Percentiles rank a stretch among this genome's conserved stretches.
phyloP scores from a whole-genome alignment of 2,329 filamentous ascomycete species.

The Diaporthe amygdali region DNA sequence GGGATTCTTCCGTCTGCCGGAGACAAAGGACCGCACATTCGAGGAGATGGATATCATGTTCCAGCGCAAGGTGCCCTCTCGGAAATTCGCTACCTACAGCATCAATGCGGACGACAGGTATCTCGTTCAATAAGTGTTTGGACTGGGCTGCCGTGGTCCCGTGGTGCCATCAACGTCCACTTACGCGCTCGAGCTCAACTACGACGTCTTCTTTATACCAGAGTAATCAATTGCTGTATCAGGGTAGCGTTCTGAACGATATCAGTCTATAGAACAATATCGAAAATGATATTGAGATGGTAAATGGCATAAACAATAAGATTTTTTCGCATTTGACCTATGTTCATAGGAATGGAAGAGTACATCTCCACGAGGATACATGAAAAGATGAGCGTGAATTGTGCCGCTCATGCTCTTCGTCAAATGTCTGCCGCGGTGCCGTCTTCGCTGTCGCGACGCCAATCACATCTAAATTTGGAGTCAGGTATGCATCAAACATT shows the following conservation, averaged over 20 bases:
- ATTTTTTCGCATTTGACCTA: too few relatives aligned
- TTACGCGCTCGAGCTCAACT: not conserved
- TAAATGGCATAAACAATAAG: too few relatives aligned
- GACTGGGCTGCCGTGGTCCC: not conserved
- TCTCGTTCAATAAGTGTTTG: slow-evolving; percentile 1
- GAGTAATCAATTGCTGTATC: not conserved
- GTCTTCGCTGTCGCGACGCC: too few relatives aligned
- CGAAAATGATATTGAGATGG: too few relatives aligned
- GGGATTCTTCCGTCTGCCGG: slow-evolving; percentile 49
- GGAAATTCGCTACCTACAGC: slow-evolving; percentile 37
- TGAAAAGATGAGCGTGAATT: too few relatives aligned
- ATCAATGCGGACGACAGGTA: slow-evolving; percentile 27
- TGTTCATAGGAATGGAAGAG: too few relatives aligned
- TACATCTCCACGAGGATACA: too few relatives aligned
- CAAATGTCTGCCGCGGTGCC: too few relatives aligned
- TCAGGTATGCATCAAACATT: too few relatives aligned
- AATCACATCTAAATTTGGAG: too few relatives aligned
- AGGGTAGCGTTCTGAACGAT: not conserved
- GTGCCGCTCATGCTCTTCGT: too few relatives aligned
- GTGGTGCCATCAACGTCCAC: not conserved
- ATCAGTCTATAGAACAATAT: not conserved
- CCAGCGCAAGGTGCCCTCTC: slow-evolving; percentile 36
- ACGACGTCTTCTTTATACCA: not conserved
- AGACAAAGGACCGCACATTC: slow-evolving; percentile 51
- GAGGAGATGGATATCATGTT: slow-evolving; percentile 51